These are phyloP conservation scores for Citrus hindsii DNA, from an alignment of 345 rosid species.

Conservation along the genomic window DNA sequence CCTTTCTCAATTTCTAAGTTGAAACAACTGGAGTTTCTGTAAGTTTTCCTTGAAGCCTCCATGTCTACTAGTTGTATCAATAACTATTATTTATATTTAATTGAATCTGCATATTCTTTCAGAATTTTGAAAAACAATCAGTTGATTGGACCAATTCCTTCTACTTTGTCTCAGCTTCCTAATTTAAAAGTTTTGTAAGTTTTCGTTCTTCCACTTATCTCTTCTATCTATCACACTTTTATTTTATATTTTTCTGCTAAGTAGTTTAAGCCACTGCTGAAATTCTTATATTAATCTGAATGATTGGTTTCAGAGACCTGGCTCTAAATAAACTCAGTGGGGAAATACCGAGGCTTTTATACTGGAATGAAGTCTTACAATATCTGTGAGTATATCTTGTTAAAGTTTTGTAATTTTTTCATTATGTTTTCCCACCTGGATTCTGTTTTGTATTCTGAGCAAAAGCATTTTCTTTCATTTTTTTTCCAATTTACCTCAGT, in stretches of 20 bases:
- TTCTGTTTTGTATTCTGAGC: background rate
- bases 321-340: conserved; percentile 89
- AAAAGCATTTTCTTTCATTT: background rate
- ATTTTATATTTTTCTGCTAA: background rate
- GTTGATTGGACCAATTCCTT: conserved; percentile 87
- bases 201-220: background rate
- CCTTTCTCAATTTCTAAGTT: conserved; percentile 88
- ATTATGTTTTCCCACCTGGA: background rate
- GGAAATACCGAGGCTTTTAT: conserved; percentile 94
- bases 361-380: conserved; percentile 98
- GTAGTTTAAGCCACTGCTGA: background rate
- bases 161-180: conserved; percentile 91
- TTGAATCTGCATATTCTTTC: conserved; percentile 4
- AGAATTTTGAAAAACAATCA: conserved; percentile 84
- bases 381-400: conserved; percentile 65
- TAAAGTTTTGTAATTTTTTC: background rate
- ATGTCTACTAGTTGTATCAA: background rate
- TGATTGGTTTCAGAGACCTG: conserved; percentile 55
- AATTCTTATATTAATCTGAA: background rate
- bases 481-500: conserved; percentile 26
- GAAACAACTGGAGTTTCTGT: conserved; percentile 79
- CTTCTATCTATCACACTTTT: background rate
- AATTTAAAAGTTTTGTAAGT: conserved; percentile 83
- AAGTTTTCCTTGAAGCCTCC: conserved; percentile 29
- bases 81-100: background rate